These are phyloP conservation scores for Rosa rugosa DNA, from an alignment of 306 rosid genomes.

Conservation along the genomic window DNA sequence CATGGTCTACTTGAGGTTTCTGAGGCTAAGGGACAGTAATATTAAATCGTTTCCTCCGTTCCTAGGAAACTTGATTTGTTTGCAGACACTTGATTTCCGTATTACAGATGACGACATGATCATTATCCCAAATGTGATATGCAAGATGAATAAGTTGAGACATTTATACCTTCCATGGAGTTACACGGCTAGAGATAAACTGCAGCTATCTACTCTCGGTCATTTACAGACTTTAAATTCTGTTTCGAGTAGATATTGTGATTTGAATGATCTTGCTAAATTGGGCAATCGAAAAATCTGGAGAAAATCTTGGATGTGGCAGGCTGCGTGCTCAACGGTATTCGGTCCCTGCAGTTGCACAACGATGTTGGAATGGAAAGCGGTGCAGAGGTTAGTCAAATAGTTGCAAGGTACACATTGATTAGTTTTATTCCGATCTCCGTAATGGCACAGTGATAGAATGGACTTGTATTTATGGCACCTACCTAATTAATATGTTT, in stretches of 20 bases:
- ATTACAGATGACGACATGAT: too few species aligned
- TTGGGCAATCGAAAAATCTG: conserved; percentile 10
- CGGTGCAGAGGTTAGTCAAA: not conserved
- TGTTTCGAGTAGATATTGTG: conserved; percentile 34
- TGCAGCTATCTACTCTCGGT: conserved; percentile 27
- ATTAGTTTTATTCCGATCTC: too few species aligned
- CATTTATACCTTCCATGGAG: conserved; percentile 51
- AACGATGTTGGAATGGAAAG: not conserved
- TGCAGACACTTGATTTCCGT: not conserved
- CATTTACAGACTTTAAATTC: conserved; percentile 38
- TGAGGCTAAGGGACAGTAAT: not conserved
- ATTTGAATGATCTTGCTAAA: conserved; percentile 31
- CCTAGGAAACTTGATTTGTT: not conserved
- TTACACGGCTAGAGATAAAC: not conserved
- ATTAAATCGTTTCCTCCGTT: not conserved
- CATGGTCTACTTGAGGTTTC: not conserved
- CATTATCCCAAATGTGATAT: conserved; percentile 26
- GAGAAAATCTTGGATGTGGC: not conserved
- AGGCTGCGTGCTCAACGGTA: not conserved
- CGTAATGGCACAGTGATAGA: too few species aligned
- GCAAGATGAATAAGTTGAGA: conserved; percentile 43
- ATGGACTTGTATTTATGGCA: too few species aligned
- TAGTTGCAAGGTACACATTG: not conserved
- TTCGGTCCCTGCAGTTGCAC: not conserved
- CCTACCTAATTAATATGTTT: too few species aligned